phyloP scores from a whole-genome alignment of 805 yeast genomes.

The Cyberlindnera veronae region DNA sequence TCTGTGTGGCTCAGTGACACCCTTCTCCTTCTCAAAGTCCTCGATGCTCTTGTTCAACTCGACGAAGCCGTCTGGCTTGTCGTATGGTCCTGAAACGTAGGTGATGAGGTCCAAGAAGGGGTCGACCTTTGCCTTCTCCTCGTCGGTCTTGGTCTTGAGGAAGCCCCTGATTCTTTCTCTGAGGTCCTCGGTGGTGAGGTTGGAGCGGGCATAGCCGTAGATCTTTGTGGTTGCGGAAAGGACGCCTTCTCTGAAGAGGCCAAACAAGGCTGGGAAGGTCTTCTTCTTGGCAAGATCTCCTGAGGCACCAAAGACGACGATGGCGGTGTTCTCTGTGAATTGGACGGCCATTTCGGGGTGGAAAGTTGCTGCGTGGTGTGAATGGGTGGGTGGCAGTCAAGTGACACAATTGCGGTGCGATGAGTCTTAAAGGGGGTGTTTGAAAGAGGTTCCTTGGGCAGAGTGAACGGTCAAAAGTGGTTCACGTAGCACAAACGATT shows the following conservation, averaged over 20 bases:
- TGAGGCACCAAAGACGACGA: conserved; percentile 90
- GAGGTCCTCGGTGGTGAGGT: conserved; percentile 63
- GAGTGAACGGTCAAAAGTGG: background rate
- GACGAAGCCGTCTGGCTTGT: conserved; percentile 69
- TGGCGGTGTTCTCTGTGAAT: conserved; percentile 63
- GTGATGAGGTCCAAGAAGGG: conserved; percentile 63
- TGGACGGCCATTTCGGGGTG: conserved; percentile 22
- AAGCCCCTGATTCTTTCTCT: conserved; percentile 60
- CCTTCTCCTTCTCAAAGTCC: conserved; percentile 50
- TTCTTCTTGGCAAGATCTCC: conserved; percentile 95
- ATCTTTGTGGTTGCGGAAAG: conserved; percentile 68
- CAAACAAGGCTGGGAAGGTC: conserved; percentile 85
- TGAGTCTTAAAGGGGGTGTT: background rate
- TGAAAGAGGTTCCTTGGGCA: background rate
- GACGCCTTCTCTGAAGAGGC: conserved; percentile 71
- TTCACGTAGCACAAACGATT: too few species aligned
- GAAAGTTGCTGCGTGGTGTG: background rate
- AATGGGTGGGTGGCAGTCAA: background rate
- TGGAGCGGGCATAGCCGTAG: conserved; percentile 90
- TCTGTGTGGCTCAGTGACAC: conserved; percentile 60
- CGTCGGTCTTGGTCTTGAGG: conserved; percentile 53
- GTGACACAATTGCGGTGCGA: background rate
- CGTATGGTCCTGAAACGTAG: conserved; percentile 80
- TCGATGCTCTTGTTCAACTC: conserved; percentile 52
- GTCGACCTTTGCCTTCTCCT: conserved; percentile 41